Evolutionary conservation across 2,329 filamentous ascomycete species (phyloP).

Genomic region (Pseudogymnoascus sp.): DNA sequence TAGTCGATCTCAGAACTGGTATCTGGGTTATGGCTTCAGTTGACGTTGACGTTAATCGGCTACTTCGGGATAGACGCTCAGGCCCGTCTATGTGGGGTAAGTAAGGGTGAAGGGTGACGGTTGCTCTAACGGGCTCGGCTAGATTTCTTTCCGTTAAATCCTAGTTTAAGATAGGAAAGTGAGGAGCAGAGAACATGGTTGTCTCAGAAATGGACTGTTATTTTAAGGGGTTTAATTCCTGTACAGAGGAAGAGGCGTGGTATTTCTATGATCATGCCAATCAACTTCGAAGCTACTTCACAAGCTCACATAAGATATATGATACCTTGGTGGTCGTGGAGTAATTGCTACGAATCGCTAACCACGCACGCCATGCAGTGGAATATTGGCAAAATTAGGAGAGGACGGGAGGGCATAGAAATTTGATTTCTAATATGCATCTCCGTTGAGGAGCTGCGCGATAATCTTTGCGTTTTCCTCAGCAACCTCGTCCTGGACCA

Average conservation of each 20-base stretch:
- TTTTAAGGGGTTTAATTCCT: not conserved
- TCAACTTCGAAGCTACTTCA: not conserved
- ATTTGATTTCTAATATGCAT: slow-evolving; percentile 19
- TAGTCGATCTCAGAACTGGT: not conserved
- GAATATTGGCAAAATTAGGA: not conserved
- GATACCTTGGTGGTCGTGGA: not conserved
- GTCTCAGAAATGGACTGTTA: not conserved
- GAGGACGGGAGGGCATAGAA: not conserved
- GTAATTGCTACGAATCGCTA: not conserved
- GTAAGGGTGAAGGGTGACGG: not conserved
- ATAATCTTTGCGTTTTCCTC: slow-evolving; percentile 42
- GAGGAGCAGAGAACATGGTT: not conserved
- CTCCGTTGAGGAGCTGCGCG: slow-evolving; percentile 40
- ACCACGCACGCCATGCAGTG: not conserved
- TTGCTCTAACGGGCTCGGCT: slow-evolving; percentile 1
- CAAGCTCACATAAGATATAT: not conserved
- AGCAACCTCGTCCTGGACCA: slow-evolving; percentile 39
- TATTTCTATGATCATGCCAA: not conserved
- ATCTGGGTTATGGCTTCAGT: not conserved
- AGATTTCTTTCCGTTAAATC: not conserved
- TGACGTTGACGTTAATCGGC: not conserved
- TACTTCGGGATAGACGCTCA: slow-evolving; percentile 5
- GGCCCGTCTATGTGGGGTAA: slow-evolving; percentile 4
- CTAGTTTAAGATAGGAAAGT: not conserved
- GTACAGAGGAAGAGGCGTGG: not conserved